Conservation (phyloP, 164 flowering plant species). For the Piper betle region DNA sequence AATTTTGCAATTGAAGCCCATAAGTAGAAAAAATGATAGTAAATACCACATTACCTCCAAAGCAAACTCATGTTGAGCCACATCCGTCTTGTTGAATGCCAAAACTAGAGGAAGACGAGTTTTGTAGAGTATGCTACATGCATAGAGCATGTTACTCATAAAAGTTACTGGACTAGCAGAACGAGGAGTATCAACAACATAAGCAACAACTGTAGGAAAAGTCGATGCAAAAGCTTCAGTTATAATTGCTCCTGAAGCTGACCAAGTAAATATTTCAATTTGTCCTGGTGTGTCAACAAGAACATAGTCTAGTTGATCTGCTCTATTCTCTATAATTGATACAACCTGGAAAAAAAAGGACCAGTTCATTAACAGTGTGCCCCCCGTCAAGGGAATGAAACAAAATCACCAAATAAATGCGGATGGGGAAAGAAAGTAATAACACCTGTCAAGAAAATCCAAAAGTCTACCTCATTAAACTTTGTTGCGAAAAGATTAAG, state of each 20-base stretch:
- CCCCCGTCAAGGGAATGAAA: background rate
- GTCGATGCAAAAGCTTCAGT: slow-evolving; percentile 98
- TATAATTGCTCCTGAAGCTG: slow-evolving; percentile 93
- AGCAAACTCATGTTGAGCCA: slow-evolving; percentile 86
- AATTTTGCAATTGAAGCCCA: background rate
- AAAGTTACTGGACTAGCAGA: slow-evolving; percentile 71
- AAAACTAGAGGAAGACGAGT: slow-evolving; percentile 73
- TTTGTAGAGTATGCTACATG: slow-evolving; percentile 93
- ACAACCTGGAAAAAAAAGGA: slow-evolving; percentile 45
- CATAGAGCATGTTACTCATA: slow-evolving; percentile 98
- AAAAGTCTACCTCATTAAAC: slow-evolving; percentile 72
- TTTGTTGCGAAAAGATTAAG: slow-evolving; percentile 85
- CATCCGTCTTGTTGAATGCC: slow-evolving; percentile 87
- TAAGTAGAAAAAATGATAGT: background rate
- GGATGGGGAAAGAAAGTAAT: background rate
- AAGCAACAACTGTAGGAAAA: slow-evolving; percentile 76
- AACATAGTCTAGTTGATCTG: slow-evolving; percentile 95
- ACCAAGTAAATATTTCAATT: slow-evolving; percentile 97
- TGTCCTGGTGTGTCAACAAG: slow-evolving; percentile 97
- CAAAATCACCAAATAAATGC: background rate
- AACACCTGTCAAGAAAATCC: background rate
- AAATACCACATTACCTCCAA: slow-evolving; percentile 80
- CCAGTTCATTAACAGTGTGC: background rate
- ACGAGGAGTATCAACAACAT: slow-evolving; percentile 93
- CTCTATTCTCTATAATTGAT: slow-evolving; percentile 66